Evolutionary conservation across 768 basidiomycete species (phyloP).

Genomic region (Brasilioporus rufonigricans): DNA sequence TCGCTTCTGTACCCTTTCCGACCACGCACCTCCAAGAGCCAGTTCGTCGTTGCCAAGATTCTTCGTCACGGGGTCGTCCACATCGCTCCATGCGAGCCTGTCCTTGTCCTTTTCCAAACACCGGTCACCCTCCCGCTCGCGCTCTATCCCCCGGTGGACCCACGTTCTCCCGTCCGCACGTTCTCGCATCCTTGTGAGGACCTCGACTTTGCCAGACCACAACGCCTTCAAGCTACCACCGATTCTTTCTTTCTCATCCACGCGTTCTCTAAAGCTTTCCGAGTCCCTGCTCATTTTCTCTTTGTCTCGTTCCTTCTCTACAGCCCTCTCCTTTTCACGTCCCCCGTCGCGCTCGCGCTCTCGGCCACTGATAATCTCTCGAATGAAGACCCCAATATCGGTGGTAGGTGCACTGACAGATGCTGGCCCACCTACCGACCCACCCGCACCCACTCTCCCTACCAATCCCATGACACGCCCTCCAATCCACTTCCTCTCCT

Average conservation of each 20-base stretch:
- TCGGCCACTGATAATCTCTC: constrained; percentile 36
- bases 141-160: constrained; percentile 14
- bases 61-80: constrained; percentile 26
- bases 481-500: constrained; percentile 31
- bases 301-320: constrained; percentile 34
- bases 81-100: constrained; percentile 29
- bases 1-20: constrained; percentile 44
- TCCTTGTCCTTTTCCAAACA: constrained; percentile 30
- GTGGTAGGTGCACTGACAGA: constrained; percentile 45
- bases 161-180: constrained; percentile 25
- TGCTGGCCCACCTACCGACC: constrained; percentile 36
- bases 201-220: constrained; percentile 34
- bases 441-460: constrained; percentile 34
- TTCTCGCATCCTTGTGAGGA: constrained; percentile 27
- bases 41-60: constrained; percentile 31
- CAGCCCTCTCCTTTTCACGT: constrained; percentile 36
- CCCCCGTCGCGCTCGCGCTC: constrained; percentile 28
- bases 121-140: constrained; percentile 28
- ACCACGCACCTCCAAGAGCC: constrained; percentile 36
- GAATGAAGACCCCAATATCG: constrained; percentile 54
- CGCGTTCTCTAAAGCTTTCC: constrained; percentile 31
- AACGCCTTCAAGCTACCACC: constrained; percentile 34
- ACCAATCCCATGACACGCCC: constrained; percentile 40
- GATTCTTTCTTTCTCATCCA: constrained; percentile 34
- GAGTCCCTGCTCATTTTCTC: constrained; percentile 36